phyloP scores from a whole-genome alignment of 305 asterid genomes.

The Fraxinus albicans region DNA sequence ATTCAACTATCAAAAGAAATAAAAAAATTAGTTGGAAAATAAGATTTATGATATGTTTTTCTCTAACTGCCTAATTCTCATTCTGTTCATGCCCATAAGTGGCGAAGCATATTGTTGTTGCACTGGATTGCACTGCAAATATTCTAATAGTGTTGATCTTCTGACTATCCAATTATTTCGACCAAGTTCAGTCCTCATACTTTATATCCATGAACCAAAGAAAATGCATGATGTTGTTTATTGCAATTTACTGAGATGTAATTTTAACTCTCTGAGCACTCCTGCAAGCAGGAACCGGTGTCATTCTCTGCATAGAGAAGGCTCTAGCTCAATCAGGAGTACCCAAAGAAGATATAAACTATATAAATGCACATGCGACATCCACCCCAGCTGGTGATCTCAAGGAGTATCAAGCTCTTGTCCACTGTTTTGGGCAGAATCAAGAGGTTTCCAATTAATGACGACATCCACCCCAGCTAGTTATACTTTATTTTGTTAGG shows the following conservation, averaged over 20 bases:
- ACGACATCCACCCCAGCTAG: background rate
- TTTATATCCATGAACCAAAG: background rate
- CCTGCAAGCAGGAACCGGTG: constrained; percentile 61
- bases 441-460: constrained; percentile 52
- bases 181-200: background rate
- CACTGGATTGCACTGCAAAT: background rate
- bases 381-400: constrained; percentile 92
- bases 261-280: constrained; percentile 16
- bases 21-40: background rate
- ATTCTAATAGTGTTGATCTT: background rate
- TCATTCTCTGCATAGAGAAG: constrained; percentile 81
- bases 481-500: background rate
- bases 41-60: background rate
- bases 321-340: constrained; percentile 88
- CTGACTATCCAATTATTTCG: background rate
- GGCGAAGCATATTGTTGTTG: background rate
- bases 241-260: background rate
- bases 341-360: constrained; percentile 77
- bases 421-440: constrained; percentile 83
- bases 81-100: background rate
- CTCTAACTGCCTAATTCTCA: background rate
- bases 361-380: constrained; percentile 92
- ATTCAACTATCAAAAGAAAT: background rate
- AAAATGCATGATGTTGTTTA: background rate
- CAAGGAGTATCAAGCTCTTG: constrained; percentile 78